These are phyloP conservation scores for Eimeria zaria DNA, from an alignment of 169 alveolate species.

Conservation along the genomic window DNA sequence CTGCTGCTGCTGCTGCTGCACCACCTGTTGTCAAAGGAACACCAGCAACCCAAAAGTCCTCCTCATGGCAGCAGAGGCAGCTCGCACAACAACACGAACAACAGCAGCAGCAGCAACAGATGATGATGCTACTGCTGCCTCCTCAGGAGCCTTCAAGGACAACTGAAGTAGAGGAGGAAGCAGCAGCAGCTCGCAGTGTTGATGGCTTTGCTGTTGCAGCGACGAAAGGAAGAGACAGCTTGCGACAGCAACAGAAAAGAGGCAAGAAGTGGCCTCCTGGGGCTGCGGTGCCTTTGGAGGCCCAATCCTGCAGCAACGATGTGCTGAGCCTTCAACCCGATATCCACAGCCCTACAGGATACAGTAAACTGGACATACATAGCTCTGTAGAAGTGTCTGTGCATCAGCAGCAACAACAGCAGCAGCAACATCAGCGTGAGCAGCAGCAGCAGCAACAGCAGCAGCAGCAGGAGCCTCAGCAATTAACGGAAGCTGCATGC, in stretches of 20 bases:
- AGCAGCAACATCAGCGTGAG: slow-evolving; percentile 8
- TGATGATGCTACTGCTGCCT: background rate
- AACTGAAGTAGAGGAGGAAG: background rate
- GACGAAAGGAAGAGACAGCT: background rate
- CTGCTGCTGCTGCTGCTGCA: slow-evolving; percentile 46
- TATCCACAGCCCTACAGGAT: background rate
- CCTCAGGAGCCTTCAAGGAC: background rate
- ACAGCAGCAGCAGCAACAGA: slow-evolving; percentile 32
- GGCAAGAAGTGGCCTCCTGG: background rate
- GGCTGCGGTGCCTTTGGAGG: background rate
- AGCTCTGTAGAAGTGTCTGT: background rate
- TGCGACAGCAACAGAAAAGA: background rate
- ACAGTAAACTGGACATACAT: background rate
- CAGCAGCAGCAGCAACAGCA: slow-evolving; percentile 4
- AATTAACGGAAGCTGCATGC: background rate
- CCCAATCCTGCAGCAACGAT: background rate
- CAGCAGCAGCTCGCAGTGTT: background rate
- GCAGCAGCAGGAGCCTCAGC: slow-evolving; percentile 37
- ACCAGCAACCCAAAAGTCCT: background rate
- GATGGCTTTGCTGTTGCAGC: background rate
- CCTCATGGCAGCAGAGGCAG: slow-evolving; percentile 41
- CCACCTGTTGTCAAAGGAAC: slow-evolving; percentile 26
- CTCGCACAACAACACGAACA: slow-evolving; percentile 13
- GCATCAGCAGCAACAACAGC: slow-evolving; percentile 56
- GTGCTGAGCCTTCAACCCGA: background rate